A percentile compares a stretch with the other conserved stretches of the same genome.
Conservation (phyloP, 2,329 filamentous ascomycete species). For the Talaromyces funiculosus region DNA sequence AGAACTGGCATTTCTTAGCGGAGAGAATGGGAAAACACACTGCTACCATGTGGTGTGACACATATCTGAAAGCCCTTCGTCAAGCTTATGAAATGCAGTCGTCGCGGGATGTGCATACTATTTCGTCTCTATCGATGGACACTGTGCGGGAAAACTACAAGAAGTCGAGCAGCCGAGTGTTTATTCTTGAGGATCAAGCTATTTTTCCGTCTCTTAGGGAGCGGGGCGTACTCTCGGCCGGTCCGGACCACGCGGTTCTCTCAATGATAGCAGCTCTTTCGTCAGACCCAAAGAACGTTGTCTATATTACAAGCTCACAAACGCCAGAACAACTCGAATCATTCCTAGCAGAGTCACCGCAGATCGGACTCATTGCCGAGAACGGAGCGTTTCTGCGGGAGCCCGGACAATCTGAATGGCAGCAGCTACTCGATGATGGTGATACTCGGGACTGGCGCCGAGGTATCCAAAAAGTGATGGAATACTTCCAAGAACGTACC, state of each 20-base stretch:
- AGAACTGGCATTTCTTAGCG: conserved; percentile 68
- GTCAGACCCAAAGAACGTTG: conserved; percentile 68
- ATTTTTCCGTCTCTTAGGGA: conserved; percentile 72
- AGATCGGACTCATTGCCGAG: conserved; percentile 81
- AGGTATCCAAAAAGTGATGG: conserved; percentile 72
- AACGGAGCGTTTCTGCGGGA: conserved; percentile 84
- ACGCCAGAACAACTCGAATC: conserved; percentile 76
- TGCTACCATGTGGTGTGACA: conserved; percentile 72
- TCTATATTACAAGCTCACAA: conserved; percentile 86
- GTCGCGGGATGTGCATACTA: conserved; percentile 69
- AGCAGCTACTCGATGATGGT: conserved; percentile 64
- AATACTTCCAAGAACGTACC: conserved; percentile 83
- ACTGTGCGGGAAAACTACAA: conserved; percentile 61
- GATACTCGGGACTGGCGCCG: conserved; percentile 72
- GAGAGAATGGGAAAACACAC: conserved; percentile 70
- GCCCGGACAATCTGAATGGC: conserved; percentile 62
- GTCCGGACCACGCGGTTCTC: background rate
- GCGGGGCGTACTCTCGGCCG: background rate
- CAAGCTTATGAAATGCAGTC: conserved; percentile 73
- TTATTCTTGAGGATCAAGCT: conserved; percentile 86
- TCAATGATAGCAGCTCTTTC: conserved; percentile 49
- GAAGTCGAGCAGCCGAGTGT: conserved; percentile 60
- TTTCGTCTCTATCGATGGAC: conserved; percentile 69
- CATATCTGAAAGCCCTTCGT: conserved; percentile 63
- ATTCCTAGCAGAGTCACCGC: conserved; percentile 67